These are phyloP conservation scores for Aleurites moluccanus DNA, from an alignment of 441 rosid genomes.

Conservation along the genomic window DNA sequence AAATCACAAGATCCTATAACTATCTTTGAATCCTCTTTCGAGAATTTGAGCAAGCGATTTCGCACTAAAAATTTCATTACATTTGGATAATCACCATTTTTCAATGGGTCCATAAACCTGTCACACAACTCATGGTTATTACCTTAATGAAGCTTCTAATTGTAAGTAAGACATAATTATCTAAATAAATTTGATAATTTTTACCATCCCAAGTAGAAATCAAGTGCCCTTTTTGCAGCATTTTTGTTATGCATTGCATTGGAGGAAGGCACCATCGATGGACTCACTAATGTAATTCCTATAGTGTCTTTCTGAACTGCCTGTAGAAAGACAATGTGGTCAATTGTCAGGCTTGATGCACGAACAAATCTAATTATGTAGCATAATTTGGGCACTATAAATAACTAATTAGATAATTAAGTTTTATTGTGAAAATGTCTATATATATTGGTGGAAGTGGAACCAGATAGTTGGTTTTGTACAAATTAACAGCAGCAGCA, in stretches of 20 bases:
- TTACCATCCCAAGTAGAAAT: constrained; percentile 61
- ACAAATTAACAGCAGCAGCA: constrained; percentile 56
- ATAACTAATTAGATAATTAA: background rate
- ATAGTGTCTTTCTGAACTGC: constrained; percentile 43
- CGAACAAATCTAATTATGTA: too few relatives aligned
- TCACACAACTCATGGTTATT: too few relatives aligned
- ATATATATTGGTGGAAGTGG: background rate
- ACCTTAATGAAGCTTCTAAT: too few relatives aligned
- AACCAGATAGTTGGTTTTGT: constrained; percentile 47
- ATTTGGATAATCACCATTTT: too few relatives aligned
- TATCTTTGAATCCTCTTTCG: too few relatives aligned
- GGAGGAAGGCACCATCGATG: constrained; percentile 51
- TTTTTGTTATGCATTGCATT: constrained; percentile 28
- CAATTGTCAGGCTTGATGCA: too few relatives aligned
- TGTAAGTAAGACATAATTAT: too few relatives aligned
- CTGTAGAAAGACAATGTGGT: constrained; percentile 11
- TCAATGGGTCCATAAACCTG: too few relatives aligned
- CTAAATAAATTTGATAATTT: too few relatives aligned
- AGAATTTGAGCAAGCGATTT: too few relatives aligned
- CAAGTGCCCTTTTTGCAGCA: constrained; percentile 50
- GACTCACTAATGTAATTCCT: constrained; percentile 46
- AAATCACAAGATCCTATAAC: too few relatives aligned
- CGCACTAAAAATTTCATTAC: too few relatives aligned
- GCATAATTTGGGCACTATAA: background rate
- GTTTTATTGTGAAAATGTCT: background rate